Conservation (phyloP, 129 eudicot genomes). For the Ambrosia artemisiifolia region DNA sequence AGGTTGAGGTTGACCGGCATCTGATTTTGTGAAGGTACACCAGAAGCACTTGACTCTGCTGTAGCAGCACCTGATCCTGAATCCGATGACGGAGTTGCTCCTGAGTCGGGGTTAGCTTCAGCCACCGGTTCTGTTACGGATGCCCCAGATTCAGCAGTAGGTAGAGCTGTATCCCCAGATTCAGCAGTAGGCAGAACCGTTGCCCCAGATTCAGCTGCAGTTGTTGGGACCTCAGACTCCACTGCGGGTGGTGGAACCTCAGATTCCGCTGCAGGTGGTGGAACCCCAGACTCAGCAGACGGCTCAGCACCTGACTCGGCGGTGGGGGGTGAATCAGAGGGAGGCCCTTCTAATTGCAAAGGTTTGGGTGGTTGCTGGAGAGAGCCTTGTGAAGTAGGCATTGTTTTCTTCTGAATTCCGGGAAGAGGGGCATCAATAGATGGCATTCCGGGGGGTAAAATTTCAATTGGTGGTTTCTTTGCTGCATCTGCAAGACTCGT, state of each 20-base stretch:
- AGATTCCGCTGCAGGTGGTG: slow-evolving; percentile 36
- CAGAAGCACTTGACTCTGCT: slow-evolving; percentile 22
- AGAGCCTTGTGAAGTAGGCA: slow-evolving; percentile 36
- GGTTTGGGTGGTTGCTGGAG: slow-evolving; percentile 62
- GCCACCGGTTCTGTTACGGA: slow-evolving; percentile 21
- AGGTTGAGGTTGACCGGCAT: slow-evolving; percentile 20
- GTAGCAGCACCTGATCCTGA: slow-evolving; percentile 24
- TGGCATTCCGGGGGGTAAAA: slow-evolving; percentile 95
- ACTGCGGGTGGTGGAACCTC: slow-evolving; percentile 8
- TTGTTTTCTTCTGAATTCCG: slow-evolving; percentile 61
- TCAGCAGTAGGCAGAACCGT: not conserved
- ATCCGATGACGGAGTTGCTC: slow-evolving; percentile 28
- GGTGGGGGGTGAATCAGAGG: slow-evolving; percentile 38
- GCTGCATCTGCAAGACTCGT: slow-evolving; percentile 90
- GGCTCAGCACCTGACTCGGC: slow-evolving; percentile 33
- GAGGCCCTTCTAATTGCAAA: slow-evolving; percentile 59
- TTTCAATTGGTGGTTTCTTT: slow-evolving; percentile 87
- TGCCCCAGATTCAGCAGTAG: slow-evolving; percentile 26
- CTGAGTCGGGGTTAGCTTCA: slow-evolving; percentile 27
- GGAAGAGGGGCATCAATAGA: slow-evolving; percentile 84
- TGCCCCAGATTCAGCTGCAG: not conserved
- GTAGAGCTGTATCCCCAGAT: slow-evolving; percentile 6
- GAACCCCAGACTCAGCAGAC: slow-evolving; percentile 30
- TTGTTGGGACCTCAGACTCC: not conserved
- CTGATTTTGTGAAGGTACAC: slow-evolving; percentile 26